These are phyloP conservation scores for Apiotrichum porosum DNA, from an alignment of 1,284 basidiomycete genomes.

Conservation along the genomic window DNA sequence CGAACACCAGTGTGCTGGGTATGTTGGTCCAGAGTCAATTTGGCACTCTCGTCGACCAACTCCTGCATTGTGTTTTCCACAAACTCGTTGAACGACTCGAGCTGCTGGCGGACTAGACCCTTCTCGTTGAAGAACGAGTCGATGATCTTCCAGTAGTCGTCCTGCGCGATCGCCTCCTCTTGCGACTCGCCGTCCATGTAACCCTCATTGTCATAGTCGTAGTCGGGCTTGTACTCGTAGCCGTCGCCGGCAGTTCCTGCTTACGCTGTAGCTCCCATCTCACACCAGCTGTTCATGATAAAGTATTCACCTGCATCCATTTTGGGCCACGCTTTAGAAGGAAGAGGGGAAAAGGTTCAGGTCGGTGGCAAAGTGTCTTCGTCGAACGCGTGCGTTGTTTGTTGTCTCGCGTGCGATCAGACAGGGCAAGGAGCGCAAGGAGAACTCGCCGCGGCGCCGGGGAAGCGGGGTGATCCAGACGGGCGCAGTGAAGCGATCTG, in stretches of 20 bases:
- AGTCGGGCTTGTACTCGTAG: slow-evolving; percentile 33
- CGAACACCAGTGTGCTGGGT: slow-evolving; percentile 88
- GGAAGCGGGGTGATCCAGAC: not conserved
- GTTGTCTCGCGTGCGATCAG: not conserved
- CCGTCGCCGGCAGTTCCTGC: slow-evolving; percentile 25
- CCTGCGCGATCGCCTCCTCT: slow-evolving; percentile 71
- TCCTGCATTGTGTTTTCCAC: slow-evolving; percentile 99
- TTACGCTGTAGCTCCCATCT: slow-evolving; percentile 27
- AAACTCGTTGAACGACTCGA: slow-evolving; percentile 98
- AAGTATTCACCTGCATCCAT: slow-evolving; percentile 47
- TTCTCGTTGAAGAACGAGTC: slow-evolving; percentile 95
- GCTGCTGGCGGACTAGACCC: slow-evolving; percentile 94
- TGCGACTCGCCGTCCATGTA: slow-evolving; percentile 51
- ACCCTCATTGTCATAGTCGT: slow-evolving; percentile 24
- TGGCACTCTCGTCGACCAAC: slow-evolving; percentile 90
- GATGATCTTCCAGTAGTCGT: slow-evolving; percentile 94
- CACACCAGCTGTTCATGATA: not conserved
- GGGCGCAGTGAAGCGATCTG: slow-evolving; percentile 6
- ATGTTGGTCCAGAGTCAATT: slow-evolving; percentile 91
- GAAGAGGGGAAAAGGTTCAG: not conserved
- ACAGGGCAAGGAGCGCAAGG: no score
- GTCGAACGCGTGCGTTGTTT: not conserved
- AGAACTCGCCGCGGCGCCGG: not conserved
- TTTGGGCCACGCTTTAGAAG: slow-evolving; percentile 7
- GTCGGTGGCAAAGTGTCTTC: not conserved